phyloP scores from a whole-genome alignment of 2,329 filamentous ascomycete genomes.

The Paecilomyces variotii region DNA sequence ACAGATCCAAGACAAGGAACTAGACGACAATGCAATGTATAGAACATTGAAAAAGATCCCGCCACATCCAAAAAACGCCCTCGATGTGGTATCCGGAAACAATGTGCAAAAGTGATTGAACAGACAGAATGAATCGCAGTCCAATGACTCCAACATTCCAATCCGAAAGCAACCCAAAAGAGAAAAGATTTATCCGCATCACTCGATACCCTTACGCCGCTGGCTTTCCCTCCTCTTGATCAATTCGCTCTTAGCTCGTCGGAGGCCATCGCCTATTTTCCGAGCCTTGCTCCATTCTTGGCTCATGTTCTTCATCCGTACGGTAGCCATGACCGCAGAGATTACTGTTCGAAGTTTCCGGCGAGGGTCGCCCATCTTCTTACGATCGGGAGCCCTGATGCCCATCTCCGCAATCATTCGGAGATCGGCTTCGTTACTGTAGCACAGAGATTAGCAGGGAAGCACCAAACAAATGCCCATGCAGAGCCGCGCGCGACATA shows the following conservation, averaged over 20 bases:
- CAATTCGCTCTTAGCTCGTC: conserved; percentile 34
- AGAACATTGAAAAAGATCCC: neutral
- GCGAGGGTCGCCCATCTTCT: conserved; percentile 24
- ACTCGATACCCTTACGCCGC: conserved; percentile 4
- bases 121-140: neutral
- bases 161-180: neutral
- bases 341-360: conserved; percentile 36
- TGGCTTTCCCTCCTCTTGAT: conserved; percentile 27
- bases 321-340: conserved; percentile 35
- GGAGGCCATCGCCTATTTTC: conserved; percentile 36
- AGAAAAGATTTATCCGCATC: conserved; percentile 1
- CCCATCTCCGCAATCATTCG: conserved; percentile 79
- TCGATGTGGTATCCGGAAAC: neutral
- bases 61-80: neutral
- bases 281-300: conserved; percentile 37
- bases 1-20: neutral
- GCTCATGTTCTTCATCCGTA: conserved; percentile 39
- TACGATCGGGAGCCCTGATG: conserved; percentile 41
- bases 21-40: neutral
- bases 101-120: neutral
- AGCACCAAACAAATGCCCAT: conserved; percentile 4
- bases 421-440: conserved; percentile 86
- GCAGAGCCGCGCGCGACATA: conserved; percentile 45
- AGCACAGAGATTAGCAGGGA: conserved; percentile 13
- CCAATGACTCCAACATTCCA: neutral